These are phyloP conservation scores for Psilocybe sp. DNA, from an alignment of 768 basidiomycete species.

Conservation along the genomic window DNA sequence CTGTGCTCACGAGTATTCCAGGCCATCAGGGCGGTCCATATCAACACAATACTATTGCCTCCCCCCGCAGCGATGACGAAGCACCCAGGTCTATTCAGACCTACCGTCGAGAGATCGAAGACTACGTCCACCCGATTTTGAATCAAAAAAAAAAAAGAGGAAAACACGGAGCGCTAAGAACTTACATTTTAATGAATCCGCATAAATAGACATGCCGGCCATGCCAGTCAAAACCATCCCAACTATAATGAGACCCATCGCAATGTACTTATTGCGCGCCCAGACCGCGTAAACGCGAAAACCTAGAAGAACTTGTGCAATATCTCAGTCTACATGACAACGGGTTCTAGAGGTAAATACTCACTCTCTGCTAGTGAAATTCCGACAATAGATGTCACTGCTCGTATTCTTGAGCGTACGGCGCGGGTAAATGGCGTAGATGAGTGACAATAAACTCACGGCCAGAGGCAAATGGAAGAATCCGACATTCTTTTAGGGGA, in stretches of 20 bases:
- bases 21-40: constrained; percentile 5
- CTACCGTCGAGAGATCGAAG: neutral
- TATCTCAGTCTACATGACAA: neutral
- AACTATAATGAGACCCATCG: constrained; percentile 3
- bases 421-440: no score
- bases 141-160: neutral
- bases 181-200: no score
- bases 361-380: constrained; percentile 7
- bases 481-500: neutral
- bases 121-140: neutral
- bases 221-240: neutral
- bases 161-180: neutral
- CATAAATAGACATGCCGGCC: constrained; percentile 2
- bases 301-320: constrained; percentile 5
- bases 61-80: neutral
- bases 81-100: constrained; percentile 5
- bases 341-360: neutral
- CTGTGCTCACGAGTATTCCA: constrained; percentile 9
- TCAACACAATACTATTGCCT: neutral
- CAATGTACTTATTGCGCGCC: constrained; percentile 3
- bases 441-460: constrained; percentile 1
- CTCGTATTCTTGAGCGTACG: neutral
- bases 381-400: constrained; percentile 6
- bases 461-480: constrained; percentile 4
- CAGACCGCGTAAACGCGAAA: constrained; percentile 12